Evolutionary conservation across 2,329 filamentous ascomycete species (phyloP), one percentile per base, ranked within the genome.

Genomic region (Alternaria alternata): DNA sequence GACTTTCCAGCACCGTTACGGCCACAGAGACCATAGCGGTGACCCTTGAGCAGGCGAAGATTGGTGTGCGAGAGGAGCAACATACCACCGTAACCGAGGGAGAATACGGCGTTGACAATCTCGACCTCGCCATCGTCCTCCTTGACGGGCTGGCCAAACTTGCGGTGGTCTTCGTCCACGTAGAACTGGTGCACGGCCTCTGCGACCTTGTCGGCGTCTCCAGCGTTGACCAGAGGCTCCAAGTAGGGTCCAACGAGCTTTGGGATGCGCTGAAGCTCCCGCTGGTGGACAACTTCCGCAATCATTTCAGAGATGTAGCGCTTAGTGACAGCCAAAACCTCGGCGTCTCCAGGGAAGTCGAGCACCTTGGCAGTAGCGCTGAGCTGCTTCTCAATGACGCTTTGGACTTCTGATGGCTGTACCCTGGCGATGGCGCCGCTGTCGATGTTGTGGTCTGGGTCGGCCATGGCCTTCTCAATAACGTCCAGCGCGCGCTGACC

Each of bases 1-100:
- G 95, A 98, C 83, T 99, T 99, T 76, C 95, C 95, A 58, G 94
- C 93, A 83, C 95, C 95, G 79, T 99, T 99, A 72, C 94, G 91
- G 73, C 95, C 95, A 74, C 94, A 97, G 18, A 99, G 91, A 78
- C 95, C 95, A 77, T 99, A 99, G 60, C 95, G 91, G 81, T 98
- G 95, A 58, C 95, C 95, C 84, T 98, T 97, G 73, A 98, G 87
- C 8, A 99, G 88, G 42, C 93, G 90, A 43, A 99, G 85, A 78
- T 97, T 98, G 68, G 95, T 97, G 82, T 98, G 95, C 5, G 93
- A 97, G 22, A 99, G 87, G 63, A 99, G 84, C 68, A 99, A 88
- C 94, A 97, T 98, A 74, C 95, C 95, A 78, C 95, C 95, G 75
- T 99, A 99, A 48, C 94, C 95, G 24, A 99, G 87, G 20, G 95